A percentile compares a stretch with the other conserved stretches of the same genome.
Conservation (phyloP, 2,329 filamentous ascomycete genomes). For the Ascochyta fabae region DNA sequence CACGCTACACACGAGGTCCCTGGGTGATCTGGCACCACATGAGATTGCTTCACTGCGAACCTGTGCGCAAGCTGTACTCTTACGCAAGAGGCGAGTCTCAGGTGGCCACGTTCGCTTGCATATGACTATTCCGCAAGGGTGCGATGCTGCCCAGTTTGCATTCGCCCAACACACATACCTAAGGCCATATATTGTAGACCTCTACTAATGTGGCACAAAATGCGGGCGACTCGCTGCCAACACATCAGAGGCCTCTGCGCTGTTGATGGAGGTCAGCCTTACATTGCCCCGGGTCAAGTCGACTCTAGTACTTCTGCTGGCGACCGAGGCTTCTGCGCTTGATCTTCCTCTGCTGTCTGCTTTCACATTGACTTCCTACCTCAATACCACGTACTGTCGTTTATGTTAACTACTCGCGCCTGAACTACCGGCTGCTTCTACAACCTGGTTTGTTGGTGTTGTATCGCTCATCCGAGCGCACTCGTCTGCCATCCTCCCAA, state of each 20-base stretch:
- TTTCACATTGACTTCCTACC: conserved; percentile 34
- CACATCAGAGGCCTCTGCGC: conserved; percentile 49
- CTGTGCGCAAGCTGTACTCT: conserved; percentile 37
- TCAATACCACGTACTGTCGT: conserved; percentile 30
- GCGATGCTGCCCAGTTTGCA: conserved; percentile 46
- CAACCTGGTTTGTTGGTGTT: conserved; percentile 21
- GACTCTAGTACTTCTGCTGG: conserved; percentile 44
- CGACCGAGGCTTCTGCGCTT: conserved; percentile 38
- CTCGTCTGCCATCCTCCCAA: conserved; percentile 16
- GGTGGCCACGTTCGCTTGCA: conserved; percentile 49
- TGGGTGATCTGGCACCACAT: conserved; percentile 49
- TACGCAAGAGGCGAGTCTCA: conserved; percentile 44
- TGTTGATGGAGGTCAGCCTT: conserved; percentile 38
- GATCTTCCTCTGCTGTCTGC: conserved; percentile 32
- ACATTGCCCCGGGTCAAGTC: conserved; percentile 18
- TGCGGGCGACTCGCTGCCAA: conserved; percentile 48
- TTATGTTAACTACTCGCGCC: conserved; percentile 31
- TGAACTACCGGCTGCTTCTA: conserved; percentile 23
- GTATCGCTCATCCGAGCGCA: conserved; percentile 16
- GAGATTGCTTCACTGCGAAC: conserved; percentile 43
- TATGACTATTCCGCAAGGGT: conserved; percentile 45
- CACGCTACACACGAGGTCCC: conserved; percentile 34
- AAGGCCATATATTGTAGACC: conserved; percentile 46
- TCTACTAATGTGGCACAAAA: conserved; percentile 48
- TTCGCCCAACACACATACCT: conserved; percentile 48